Base-by-base conservation (phyloP, 495 filamentous ascomycete genomes). In the Aspergillus taichungensis region DNA sequence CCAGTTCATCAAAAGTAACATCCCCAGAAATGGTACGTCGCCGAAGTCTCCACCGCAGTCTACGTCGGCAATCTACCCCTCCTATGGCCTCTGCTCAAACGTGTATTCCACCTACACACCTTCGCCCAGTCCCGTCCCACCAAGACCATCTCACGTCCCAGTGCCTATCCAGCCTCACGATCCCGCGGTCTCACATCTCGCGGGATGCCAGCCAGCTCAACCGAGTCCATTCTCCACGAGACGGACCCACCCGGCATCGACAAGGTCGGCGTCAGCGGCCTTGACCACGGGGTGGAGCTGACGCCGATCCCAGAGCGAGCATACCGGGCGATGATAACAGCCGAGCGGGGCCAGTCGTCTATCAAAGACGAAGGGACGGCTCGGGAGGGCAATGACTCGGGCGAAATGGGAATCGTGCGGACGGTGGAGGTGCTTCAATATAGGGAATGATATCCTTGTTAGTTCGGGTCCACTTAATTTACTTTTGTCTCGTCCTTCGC, bases 51-150 rank as follows among this genome's bases (percentile, higher is more conserved):
- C 3, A 77, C 73, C 2, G 72, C 76, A 0, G 59, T 78, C 8
- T 62, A 74, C 34, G 69, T 77, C 6, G 65, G 68, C 30, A 79
- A 78, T 40, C 53, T 78, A 6, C 76, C 76, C 8, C 73, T 73
- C 51, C 65, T 66, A 40, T 78, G 73, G 72, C 66, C 71, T 3
- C 60, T 74, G 8, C 45, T 75, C 13, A 63, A 66, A 6, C 66
- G 63, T 24, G 40, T 67, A 33, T 77, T 79, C 27, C 28, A 12
- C n/a, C 28, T 41, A 3, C 28, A 28, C 24, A 27, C 18, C 8
- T 41, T 41, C 8, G 38, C 12, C 18, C 13, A 12, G 14, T 30
- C 38, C 18, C 13, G 28, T 10, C n/a, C 12, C 28, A 30, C 8
- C 8, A 18, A 41, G n/a, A 28, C 18, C 6, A 24, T 18, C 12